Evolutionary conservation across 202 grass and related monocot genomes (phyloP), one percentile per base, ranked within the genome.

Genomic region (Panicum hallii): DNA sequence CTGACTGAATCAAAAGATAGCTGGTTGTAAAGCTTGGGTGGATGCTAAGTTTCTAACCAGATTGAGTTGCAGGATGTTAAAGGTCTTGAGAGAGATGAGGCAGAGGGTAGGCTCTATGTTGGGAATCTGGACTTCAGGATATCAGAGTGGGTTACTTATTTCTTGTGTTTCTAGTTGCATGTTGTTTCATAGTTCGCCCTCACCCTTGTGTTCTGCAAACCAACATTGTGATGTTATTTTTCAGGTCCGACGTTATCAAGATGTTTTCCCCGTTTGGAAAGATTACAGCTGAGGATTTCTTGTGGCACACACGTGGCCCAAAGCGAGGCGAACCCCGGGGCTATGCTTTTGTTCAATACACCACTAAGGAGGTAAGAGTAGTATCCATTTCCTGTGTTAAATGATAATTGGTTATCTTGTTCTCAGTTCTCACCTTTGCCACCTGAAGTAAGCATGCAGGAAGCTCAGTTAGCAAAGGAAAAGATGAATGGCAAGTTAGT

Each of bases 361-460:
- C 68, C 74, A 83, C 88, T 36, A 98, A 92, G 87, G 91, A 95
- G 95, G 93, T 98, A 98, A 75, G 38, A 77, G 57, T 88, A 52
- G 75, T 75, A 90, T 62, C 53, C 50, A 53, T 88, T 82, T 79
- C 19, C 12, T 70, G 57, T 89, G n/a, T 41, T 48, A 82, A 68
- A 62, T 28, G n/a, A 15, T 60, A 72, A 49, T 82, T 13, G 32
- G 38, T 83, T 70, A 63, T 78, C 4, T 36, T 83, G 57, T 87
- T 70, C 34, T 44, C 36, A 13, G 10, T 75, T 79, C 93, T 98
- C 85, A 98, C 84, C 85, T 89, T 92, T 76, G 70, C 63, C 64
- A 85, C 88, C 90, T 94, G 93, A 98, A 95, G 95, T 94, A 90
- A 98, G 93, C 78, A 92, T 92, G 88, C 93, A 98, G 93, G 93